Base-by-base conservation (phyloP, 352 stramenopile species). In the Phytophthora crassamura region DNA sequence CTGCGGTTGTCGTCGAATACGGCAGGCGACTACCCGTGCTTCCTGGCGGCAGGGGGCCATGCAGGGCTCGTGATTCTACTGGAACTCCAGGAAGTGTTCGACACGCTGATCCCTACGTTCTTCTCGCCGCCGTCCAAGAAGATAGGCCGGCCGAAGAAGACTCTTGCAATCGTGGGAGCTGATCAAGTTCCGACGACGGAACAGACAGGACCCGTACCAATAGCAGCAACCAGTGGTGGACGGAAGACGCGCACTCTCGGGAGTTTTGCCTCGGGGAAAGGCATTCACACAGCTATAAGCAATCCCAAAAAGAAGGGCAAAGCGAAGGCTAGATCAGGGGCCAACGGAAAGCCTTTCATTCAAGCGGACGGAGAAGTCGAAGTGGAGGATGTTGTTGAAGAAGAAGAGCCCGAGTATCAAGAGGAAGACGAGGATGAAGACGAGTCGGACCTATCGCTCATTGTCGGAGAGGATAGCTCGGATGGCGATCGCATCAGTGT, bases 61-160 rank as follows among this genome's bases (percentile, higher is more conserved):
- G 84, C 86, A 5, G 86, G 84, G 0, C 69, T 94, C n/a, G 69
- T 94, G 2, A 74, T 94, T 18, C 65, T 94, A 38, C 70, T 92
- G 42, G 81, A 93, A 22, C 69, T 93, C 57, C 82, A 93, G 36
- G 59, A 84, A 2, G 57, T 76, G 14, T 67, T 94, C 2, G 82
- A 92, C 42, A 77, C 72, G 43, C 36, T 91, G 12, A 68, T 89
- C 12, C 40, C 74, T 28, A 82, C 76, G 2, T 77, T 87, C 35
- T 91, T 87, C 16, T 50, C 78, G 43, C 71, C 81, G 10, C 63
- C 75, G 7, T 75, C 55, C 4, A 87, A 86, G 57, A 87, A 84
- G 34, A 77, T 82, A 5, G 81, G 81, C 4, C 82, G 82, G 1
- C 78, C 81, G 10, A 87, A 81, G 56, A 84, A 76, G 56, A 53